A percentile compares a stretch with the other conserved stretches of the same genome.
Evolutionary conservation across 2,329 filamentous ascomycete species (phyloP).

Genomic region (Colletotrichum gloeosporioides): DNA sequence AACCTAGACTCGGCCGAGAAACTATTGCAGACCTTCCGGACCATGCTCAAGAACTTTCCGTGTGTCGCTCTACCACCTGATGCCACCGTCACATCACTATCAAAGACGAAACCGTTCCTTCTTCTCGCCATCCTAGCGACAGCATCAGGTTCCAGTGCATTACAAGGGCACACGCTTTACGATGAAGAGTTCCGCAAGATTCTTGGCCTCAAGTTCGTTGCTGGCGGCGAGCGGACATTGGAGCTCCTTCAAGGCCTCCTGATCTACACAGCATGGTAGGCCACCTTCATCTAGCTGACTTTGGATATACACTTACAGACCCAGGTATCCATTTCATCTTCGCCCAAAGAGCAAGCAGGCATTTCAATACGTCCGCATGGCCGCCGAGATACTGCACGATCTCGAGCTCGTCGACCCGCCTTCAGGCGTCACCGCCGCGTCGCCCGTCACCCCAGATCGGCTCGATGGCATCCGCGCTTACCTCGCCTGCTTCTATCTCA

Average conservation of each 20-base stretch:
- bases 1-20: constrained; percentile 58
- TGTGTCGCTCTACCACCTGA: constrained; percentile 46
- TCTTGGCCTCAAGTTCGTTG: constrained; percentile 60
- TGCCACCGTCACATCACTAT: constrained; percentile 48
- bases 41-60: constrained; percentile 49
- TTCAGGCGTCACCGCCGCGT: constrained; percentile 21
- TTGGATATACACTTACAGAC: background rate
- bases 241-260: constrained; percentile 63
- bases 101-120: constrained; percentile 55
- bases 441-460: constrained; percentile 30
- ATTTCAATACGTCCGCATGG: constrained; percentile 58
- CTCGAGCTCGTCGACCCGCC: constrained; percentile 52
- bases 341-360: constrained; percentile 55
- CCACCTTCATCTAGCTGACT: background rate
- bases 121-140: constrained; percentile 59
- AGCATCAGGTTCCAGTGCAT: constrained; percentile 50
- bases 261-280: constrained; percentile 63
- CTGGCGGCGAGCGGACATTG: constrained; percentile 60
- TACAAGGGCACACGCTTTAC: constrained; percentile 58
- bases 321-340: constrained; percentile 61
- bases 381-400: constrained; percentile 53
- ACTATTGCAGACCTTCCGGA: constrained; percentile 47
- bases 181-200: constrained; percentile 64
- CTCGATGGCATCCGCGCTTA: constrained; percentile 52
- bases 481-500: constrained; percentile 48